Percentiles rank a stretch among this genome's conserved stretches.
These are phyloP conservation scores for Aquilaria malaccensis DNA, from an alignment of 345 rosid species.

Conservation along the genomic window DNA sequence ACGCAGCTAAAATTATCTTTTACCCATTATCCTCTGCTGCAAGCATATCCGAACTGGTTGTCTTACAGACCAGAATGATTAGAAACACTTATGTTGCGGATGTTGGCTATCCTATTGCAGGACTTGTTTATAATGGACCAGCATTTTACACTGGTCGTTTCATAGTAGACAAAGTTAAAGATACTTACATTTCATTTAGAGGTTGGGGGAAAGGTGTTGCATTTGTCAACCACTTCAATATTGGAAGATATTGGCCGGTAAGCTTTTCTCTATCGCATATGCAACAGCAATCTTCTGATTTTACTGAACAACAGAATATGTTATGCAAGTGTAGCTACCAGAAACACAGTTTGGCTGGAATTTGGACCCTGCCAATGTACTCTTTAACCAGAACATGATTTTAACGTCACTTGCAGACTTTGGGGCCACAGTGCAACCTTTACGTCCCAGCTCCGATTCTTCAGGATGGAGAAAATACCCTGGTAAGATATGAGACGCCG, in stretches of 20 bases:
- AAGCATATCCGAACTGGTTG: too few relatives aligned
- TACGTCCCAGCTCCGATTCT: slow-evolving; percentile 77
- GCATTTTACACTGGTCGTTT: slow-evolving; percentile 61
- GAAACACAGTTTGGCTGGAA: too few relatives aligned
- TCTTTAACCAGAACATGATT: too few relatives aligned
- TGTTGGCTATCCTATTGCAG: slow-evolving; percentile 31
- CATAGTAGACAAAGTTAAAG: slow-evolving; percentile 41
- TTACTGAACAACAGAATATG: too few relatives aligned
- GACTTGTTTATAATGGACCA: slow-evolving; percentile 40
- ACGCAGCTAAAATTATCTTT: too few relatives aligned
- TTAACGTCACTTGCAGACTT: slow-evolving; percentile 37
- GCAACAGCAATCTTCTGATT: too few relatives aligned
- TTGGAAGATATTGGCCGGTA: slow-evolving; percentile 98
- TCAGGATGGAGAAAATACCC: slow-evolving; percentile 44
- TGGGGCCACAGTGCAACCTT: slow-evolving; percentile 85
- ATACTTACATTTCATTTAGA: slow-evolving; percentile 67
- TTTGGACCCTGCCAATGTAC: not conserved
- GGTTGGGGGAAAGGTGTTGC: slow-evolving; percentile 93
- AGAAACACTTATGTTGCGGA: not conserved
- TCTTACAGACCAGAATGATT: too few relatives aligned
- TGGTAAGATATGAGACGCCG: slow-evolving; percentile 33
- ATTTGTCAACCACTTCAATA: slow-evolving; percentile 65
- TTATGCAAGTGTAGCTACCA: too few relatives aligned
- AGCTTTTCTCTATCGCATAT: not conserved
- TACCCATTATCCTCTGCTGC: too few relatives aligned